Evolutionary conservation across 139 green algal genomes (phyloP).

Genomic region (Chlorella sp.): DNA sequence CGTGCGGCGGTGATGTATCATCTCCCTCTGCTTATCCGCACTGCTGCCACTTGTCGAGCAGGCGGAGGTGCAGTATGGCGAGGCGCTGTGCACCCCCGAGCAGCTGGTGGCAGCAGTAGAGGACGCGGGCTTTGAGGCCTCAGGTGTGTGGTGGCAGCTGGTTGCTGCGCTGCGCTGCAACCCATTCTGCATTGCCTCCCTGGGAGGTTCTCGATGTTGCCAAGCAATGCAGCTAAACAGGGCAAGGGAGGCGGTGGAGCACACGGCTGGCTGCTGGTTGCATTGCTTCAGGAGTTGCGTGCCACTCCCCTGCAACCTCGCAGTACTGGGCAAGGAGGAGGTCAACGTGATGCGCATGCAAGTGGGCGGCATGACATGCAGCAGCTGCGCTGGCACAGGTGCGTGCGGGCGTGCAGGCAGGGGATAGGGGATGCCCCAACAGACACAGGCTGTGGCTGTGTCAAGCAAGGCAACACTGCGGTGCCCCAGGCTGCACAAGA

Average conservation of each 20-base stretch:
- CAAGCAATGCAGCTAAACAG: too few species aligned
- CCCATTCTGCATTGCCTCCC: too few species aligned
- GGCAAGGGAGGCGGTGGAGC: too few species aligned
- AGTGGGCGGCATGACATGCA: constrained; percentile 48
- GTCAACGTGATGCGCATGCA: constrained; percentile 51
- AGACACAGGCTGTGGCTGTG: too few species aligned
- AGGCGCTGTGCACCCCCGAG: neutral
- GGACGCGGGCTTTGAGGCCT: constrained; percentile 84
- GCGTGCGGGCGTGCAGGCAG: neutral
- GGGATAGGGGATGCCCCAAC: too few species aligned
- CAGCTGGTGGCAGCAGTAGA: constrained; percentile 73
- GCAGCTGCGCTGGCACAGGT: constrained; percentile 28
- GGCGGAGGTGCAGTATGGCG: constrained; percentile 7
- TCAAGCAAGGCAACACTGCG: neutral
- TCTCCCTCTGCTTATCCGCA: too few species aligned
- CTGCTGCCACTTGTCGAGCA: too few species aligned
- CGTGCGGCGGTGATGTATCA: too few species aligned
- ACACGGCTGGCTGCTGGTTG: too few species aligned
- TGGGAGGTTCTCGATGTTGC: too few species aligned
- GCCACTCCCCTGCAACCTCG: constrained; percentile 59
- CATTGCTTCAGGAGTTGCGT: neutral
- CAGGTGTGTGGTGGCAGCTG: constrained; percentile 12
- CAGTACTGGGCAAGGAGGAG: constrained; percentile 22
- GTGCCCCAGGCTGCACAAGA: too few species aligned
- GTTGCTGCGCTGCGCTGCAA: too few species aligned